A percentile compares a stretch with the other conserved stretches of the same genome.
These are phyloP conservation scores for Lodderomyces theae DNA, from an alignment of 1,139 yeast genomes.

Conservation along the genomic window DNA sequence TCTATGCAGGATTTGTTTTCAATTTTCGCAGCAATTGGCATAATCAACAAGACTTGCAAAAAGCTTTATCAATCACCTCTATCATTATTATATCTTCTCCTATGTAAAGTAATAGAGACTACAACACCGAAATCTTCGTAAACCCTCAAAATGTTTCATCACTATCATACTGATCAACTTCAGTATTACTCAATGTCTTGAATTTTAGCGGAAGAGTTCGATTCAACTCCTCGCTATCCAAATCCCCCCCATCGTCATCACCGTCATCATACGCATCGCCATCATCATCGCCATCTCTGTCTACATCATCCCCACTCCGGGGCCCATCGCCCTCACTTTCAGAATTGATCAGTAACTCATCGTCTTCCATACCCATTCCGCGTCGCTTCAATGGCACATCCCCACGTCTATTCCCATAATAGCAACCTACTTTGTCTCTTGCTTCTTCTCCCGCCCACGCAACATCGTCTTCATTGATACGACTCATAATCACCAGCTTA, in stretches of 20 bases:
- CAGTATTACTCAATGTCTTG: conserved; percentile 9
- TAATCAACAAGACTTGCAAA: too few relatives aligned
- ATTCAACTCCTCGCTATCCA: conserved; percentile 1
- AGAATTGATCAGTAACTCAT: conserved; percentile 20
- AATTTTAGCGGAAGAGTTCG: conserved; percentile 6
- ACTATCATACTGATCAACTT: conserved; percentile 15
- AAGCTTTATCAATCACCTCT: too few relatives aligned
- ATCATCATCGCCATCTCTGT: too few relatives aligned
- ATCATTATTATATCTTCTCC: too few relatives aligned
- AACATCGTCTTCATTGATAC: conserved; percentile 22
- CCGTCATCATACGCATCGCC: conserved; percentile 7
- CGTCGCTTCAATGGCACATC: neutral
- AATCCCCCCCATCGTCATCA: neutral
- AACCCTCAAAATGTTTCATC: conserved; percentile 13
- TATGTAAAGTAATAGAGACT: too few relatives aligned
- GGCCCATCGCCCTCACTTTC: neutral
- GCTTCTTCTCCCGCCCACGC: neutral
- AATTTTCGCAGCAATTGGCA: neutral
- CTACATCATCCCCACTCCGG: neutral
- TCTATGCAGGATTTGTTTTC: too few relatives aligned
- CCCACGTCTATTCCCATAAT: neutral
- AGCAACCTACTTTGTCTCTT: too few relatives aligned
- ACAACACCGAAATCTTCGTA: too few relatives aligned
- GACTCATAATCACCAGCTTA: conserved; percentile 16
- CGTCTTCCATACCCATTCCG: conserved; percentile 1